Evolutionary conservation across 2,329 filamentous ascomycete genomes (phyloP).

Genomic region (Alternaria postmessia): DNA sequence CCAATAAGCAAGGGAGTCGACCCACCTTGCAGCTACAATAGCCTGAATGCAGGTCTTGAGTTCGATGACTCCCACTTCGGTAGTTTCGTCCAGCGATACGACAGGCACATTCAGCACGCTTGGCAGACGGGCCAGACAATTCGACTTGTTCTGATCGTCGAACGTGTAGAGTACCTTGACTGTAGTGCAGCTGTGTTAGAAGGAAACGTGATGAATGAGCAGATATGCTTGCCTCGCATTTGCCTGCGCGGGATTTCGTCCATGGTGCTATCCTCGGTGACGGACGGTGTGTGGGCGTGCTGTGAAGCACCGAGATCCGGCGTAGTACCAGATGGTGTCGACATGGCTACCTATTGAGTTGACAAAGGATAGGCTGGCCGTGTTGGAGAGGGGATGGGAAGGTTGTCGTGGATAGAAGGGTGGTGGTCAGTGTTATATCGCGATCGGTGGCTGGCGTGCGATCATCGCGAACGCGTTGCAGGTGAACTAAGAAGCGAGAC

Average conservation of each 20-base stretch:
- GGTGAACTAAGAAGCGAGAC: constrained; percentile 28
- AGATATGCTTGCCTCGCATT: constrained; percentile 56
- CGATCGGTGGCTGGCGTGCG: constrained; percentile 48
- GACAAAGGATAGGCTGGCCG: constrained; percentile 24
- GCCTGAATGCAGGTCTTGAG: constrained; percentile 86
- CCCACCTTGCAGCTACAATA: constrained; percentile 70
- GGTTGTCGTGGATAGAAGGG: constrained; percentile 30
- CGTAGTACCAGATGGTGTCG: constrained; percentile 38
- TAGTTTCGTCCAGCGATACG: constrained; percentile 79
- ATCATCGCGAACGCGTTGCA: constrained; percentile 48
- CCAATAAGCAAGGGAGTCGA: constrained; percentile 16
- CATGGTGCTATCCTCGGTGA: constrained; percentile 36
- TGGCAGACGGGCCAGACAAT: constrained; percentile 86
- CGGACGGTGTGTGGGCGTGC: constrained; percentile 26
- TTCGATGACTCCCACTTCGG: constrained; percentile 85
- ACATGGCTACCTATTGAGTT: constrained; percentile 42
- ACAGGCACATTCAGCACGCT: constrained; percentile 82
- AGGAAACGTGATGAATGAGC: constrained; percentile 8
- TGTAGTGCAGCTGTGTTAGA: constrained; percentile 52
- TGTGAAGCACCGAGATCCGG: constrained; percentile 35
- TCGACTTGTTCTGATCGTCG: constrained; percentile 85
- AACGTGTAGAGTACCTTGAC: constrained; percentile 98
- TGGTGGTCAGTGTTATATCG: constrained; percentile 39
- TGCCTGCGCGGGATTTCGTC: constrained; percentile 50
- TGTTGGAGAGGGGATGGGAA: constrained; percentile 24